Conservation (phyloP, 108 stramenopile genomes). For the Cyclotella choctawhatcheeana region DNA sequence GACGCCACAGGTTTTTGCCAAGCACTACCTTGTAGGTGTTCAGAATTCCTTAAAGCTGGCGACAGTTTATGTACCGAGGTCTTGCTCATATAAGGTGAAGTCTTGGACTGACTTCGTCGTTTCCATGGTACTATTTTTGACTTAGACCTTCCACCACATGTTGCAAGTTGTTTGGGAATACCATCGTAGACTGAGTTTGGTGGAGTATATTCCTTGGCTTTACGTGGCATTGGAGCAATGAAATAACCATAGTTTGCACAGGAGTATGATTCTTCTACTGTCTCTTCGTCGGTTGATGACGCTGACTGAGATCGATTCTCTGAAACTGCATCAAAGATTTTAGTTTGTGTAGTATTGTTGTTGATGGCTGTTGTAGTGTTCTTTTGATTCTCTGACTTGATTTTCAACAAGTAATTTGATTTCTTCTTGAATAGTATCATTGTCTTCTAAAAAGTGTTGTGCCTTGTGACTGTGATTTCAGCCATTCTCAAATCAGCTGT, state of each 20-base stretch:
- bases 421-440: no score
- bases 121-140: conserved; percentile 5
- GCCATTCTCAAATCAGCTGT: no score
- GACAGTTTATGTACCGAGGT: not conserved
- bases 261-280: not conserved
- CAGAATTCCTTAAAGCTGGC: conserved; percentile 4
- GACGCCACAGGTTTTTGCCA: conserved; percentile 3
- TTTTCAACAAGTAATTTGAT: not conserved
- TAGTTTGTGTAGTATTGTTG: not conserved
- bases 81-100: conserved; percentile 9
- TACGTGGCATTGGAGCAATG: conserved; percentile 19
- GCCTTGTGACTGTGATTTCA: no score
- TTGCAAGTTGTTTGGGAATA: not conserved
- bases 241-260: not conserved
- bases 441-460: no score
- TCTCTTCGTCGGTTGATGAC: conserved; percentile 15
- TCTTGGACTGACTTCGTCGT: not conserved
- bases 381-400: not conserved
- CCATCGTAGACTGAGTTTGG: conserved; percentile 11
- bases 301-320: conserved; percentile 8
- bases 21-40: not conserved
- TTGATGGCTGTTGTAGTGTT: not conserved
- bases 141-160: not conserved
- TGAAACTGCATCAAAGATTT: not conserved
- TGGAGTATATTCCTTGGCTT: not conserved